A percentile compares a stretch with the other conserved stretches of the same genome.
These are phyloP conservation scores for Backusella tuberculispora DNA, from an alignment of 192 early-diverging fungal genomes.

Conservation along the genomic window DNA sequence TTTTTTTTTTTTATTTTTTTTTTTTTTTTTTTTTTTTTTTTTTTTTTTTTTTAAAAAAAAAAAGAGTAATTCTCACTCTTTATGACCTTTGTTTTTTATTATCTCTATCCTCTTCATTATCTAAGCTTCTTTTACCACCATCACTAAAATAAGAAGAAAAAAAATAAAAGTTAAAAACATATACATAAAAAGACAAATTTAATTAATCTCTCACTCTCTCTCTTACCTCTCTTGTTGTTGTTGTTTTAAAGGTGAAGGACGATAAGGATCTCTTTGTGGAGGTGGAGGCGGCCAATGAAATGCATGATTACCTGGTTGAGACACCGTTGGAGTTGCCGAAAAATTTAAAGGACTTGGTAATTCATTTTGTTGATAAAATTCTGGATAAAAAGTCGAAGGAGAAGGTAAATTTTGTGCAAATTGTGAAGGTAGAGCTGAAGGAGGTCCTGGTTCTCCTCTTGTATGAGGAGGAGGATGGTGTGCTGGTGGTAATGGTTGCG, in stretches of 20 bases:
- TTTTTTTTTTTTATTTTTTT: background rate
- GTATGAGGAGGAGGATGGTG: background rate
- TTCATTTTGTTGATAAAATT: conserved; percentile 74
- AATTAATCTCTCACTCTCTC: no score
- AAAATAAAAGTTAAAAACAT: background rate
- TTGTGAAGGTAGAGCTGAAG: conserved; percentile 53
- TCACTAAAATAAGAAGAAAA: background rate
- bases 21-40: background rate
- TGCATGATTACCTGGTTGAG: conserved; percentile 48
- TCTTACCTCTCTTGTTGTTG: background rate
- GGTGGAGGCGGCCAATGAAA: conserved; percentile 74
- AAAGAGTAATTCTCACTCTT: no score
- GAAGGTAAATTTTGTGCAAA: conserved; percentile 75
- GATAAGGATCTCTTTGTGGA: conserved; percentile 37
- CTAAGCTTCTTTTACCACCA: background rate
- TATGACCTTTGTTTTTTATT: conserved; percentile 6
- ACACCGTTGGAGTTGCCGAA: conserved; percentile 53
- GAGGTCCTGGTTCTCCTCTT: background rate
- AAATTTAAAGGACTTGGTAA: conserved; percentile 81
- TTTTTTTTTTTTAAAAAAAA: background rate
- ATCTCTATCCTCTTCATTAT: background rate
- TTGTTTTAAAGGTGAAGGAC: conserved; percentile 52
- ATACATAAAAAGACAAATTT: background rate
- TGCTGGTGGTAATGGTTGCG: background rate
- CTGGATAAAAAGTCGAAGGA: conserved; percentile 76